phyloP scores from a whole-genome alignment of 179 eudicot genomes.

The Kewa caespitosa region DNA sequence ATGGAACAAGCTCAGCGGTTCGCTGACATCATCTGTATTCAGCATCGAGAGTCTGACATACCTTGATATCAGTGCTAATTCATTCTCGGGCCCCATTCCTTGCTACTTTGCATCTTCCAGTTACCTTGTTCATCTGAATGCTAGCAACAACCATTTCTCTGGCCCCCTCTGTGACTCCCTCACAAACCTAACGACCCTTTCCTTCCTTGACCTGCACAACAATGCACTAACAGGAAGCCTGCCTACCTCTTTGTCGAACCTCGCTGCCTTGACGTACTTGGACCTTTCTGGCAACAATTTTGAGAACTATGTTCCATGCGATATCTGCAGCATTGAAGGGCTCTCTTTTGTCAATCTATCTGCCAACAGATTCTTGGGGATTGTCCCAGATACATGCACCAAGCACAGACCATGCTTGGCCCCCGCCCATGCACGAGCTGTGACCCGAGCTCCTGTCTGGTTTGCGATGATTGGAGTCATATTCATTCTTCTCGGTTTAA shows the following conservation, averaged over 20 bases:
- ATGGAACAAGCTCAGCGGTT: conserved; percentile 55
- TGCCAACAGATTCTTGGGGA: conserved; percentile 56
- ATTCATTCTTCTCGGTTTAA: conserved; percentile 36
- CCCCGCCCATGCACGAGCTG: conserved; percentile 31
- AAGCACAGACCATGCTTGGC: conserved; percentile 36
- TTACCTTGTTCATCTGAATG: conserved; percentile 63
- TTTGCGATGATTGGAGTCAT: conserved; percentile 44
- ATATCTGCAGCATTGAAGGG: conserved; percentile 57
- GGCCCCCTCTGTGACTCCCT: conserved; percentile 62
- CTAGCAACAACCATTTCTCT: conserved; percentile 64
- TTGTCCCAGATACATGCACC: conserved; percentile 55
- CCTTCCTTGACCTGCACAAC: conserved; percentile 74
- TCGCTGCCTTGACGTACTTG: conserved; percentile 70
- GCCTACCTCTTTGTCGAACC: conserved; percentile 58
- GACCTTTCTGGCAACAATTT: conserved; percentile 73
- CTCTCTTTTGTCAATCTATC: conserved; percentile 56
- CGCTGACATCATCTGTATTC: conserved; percentile 59
- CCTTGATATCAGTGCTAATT: conserved; percentile 69
- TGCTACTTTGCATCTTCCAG: conserved; percentile 35
- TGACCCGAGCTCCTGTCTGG: conserved; percentile 50
- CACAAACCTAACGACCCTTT: conserved; percentile 63
- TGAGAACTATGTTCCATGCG: conserved; percentile 54
- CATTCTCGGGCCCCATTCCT: conserved; percentile 58
- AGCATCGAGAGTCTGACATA: conserved; percentile 49
- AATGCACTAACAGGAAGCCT: conserved; percentile 61